Percentiles rank a stretch among this genome's conserved stretches.
Evolutionary conservation across 768 basidiomycete species (phyloP).

Genomic region (Tulasnella calospora): DNA sequence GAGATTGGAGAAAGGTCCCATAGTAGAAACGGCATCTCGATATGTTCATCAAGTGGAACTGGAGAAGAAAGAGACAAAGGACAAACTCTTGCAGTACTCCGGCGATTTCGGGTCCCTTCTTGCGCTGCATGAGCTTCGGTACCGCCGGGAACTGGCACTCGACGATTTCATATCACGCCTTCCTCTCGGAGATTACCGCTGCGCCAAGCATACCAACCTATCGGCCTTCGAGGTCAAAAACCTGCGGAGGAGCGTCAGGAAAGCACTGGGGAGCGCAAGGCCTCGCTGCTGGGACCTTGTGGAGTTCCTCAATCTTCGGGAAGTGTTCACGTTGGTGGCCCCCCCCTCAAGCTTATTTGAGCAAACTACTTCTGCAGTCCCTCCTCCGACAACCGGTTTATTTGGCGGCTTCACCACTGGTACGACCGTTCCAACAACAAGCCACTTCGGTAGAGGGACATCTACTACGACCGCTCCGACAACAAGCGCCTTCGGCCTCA

Average conservation of each 20-base stretch:
- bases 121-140: not conserved
- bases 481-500: too few species aligned
- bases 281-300: not conserved
- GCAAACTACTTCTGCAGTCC: too few species aligned
- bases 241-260: not conserved
- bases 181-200: not conserved
- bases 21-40: not conserved
- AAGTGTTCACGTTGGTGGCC: not conserved
- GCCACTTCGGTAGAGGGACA: too few species aligned
- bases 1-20: not conserved
- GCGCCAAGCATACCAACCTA: not conserved
- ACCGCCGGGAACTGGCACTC: not conserved
- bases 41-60: not conserved
- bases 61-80: not conserved
- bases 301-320: not conserved
- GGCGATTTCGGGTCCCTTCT: not conserved
- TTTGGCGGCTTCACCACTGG: too few species aligned
- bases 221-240: not conserved
- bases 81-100: not conserved
- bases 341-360: too few species aligned
- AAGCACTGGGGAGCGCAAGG: not conserved
- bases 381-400: too few species aligned
- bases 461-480: too few species aligned
- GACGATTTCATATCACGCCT: not conserved
- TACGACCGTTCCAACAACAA: too few species aligned